A percentile compares a stretch with the other conserved stretches of the same genome.
These are phyloP conservation scores for Colletotrichum euphorbiae DNA, from an alignment of 2,329 filamentous ascomycete genomes.

Conservation along the genomic window DNA sequence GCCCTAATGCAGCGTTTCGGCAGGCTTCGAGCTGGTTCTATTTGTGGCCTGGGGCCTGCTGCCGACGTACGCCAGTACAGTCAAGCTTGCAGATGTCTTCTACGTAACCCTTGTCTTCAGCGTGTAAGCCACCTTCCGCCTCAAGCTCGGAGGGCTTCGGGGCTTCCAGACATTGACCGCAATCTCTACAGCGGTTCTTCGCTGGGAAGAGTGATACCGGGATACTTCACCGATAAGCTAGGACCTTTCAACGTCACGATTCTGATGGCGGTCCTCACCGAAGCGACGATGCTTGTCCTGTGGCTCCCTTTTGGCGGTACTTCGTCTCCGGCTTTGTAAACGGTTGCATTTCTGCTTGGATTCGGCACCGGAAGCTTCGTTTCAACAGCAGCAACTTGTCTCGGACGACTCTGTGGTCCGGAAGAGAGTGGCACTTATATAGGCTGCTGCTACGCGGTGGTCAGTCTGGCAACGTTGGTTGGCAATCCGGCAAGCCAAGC, in stretches of 20 bases:
- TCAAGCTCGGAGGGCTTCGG: not conserved
- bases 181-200: slow-evolving; percentile 43
- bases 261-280: slow-evolving; percentile 44
- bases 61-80: slow-evolving; percentile 44
- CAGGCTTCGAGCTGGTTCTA: slow-evolving; percentile 48
- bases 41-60: slow-evolving; percentile 48
- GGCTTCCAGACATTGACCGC: not conserved
- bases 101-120: slow-evolving; percentile 48
- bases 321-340: slow-evolving; percentile 41
- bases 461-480: slow-evolving; percentile 43
- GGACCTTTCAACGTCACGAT: slow-evolving; percentile 45
- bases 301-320: slow-evolving; percentile 46
- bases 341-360: slow-evolving; percentile 45
- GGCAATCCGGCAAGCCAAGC: slow-evolving; percentile 37
- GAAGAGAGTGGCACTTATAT: slow-evolving; percentile 45
- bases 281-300: slow-evolving; percentile 41
- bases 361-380: slow-evolving; percentile 47
- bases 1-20: slow-evolving; percentile 12
- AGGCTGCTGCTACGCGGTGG: slow-evolving; percentile 45
- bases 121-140: slow-evolving; percentile 43
- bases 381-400: slow-evolving; percentile 41
- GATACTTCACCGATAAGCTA: slow-evolving; percentile 40
- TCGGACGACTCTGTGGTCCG: slow-evolving; percentile 44
- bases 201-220: slow-evolving; percentile 45
- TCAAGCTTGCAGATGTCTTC: slow-evolving; percentile 44